A percentile compares a stretch with the other conserved stretches of the same genome.
These are phyloP conservation scores for Trametes gibbosa DNA, from an alignment of 768 basidiomycete species.

Conservation along the genomic window DNA sequence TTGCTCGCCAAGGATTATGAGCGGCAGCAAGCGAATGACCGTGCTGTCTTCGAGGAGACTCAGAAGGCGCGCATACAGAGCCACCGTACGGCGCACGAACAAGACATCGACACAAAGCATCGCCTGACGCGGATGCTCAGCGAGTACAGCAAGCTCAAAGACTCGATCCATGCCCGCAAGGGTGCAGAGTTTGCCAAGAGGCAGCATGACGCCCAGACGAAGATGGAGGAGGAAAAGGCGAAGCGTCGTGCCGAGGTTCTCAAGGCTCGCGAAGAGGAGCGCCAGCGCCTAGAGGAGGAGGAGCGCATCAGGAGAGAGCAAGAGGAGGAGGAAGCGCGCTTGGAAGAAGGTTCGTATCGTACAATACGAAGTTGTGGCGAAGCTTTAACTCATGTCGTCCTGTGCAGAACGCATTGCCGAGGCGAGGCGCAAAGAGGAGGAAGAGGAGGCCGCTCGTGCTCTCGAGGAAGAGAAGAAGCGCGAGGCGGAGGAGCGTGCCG, in stretches of 20 bases:
- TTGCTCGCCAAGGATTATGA: conserved; percentile 85
- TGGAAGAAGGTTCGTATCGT: conserved; percentile 49
- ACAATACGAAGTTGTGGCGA: background rate
- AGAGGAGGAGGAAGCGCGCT: conserved; percentile 42
- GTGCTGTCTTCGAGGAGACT: conserved; percentile 59
- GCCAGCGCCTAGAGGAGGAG: conserved; percentile 39
- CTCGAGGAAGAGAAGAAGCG: conserved; percentile 55
- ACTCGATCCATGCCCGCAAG: conserved; percentile 53
- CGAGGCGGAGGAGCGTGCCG: conserved; percentile 58
- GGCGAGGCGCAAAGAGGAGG: conserved; percentile 46
- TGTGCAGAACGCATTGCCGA: conserved; percentile 50
- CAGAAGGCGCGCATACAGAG: conserved; percentile 57
- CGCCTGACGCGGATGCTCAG: conserved; percentile 69
- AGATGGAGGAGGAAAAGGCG: conserved; percentile 83
- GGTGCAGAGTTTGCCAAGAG: conserved; percentile 63
- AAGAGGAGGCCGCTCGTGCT: conserved; percentile 40
- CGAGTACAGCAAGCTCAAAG: conserved; percentile 60
- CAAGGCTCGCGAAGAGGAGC: conserved; percentile 60
- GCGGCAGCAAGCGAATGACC: conserved; percentile 77
- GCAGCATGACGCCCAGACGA: conserved; percentile 54
- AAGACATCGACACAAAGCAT: conserved; percentile 71
- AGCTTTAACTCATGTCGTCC: background rate
- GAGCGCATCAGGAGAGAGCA: conserved; percentile 32
- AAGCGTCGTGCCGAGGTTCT: conserved; percentile 59
- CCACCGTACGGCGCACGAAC: conserved; percentile 54